Percentiles rank a stretch among this genome's conserved stretches.
These are phyloP conservation scores for Didymellaceae sp. DNA, from an alignment of 2,329 filamentous ascomycete species.

Conservation along the genomic window DNA sequence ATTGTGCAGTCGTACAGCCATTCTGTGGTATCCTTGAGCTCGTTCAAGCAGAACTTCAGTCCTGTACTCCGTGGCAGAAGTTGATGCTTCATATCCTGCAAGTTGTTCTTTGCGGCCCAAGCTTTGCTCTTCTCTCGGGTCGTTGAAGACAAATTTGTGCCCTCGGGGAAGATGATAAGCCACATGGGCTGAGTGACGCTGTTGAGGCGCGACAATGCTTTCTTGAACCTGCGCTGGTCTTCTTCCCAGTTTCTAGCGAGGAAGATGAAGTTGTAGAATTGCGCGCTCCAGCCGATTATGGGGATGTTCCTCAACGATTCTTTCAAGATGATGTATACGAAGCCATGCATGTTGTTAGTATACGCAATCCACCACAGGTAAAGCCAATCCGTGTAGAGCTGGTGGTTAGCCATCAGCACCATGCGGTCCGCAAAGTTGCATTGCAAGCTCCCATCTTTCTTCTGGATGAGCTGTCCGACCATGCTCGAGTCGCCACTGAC, in stretches of 20 bases:
- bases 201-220: constrained; percentile 75
- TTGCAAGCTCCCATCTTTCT: constrained; percentile 73
- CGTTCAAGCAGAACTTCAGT: constrained; percentile 77
- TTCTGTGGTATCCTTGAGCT: constrained; percentile 75
- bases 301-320: constrained; percentile 84
- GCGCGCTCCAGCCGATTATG: constrained; percentile 79
- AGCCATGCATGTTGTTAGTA: constrained; percentile 80
- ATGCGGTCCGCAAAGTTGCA: constrained; percentile 82
- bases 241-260: constrained; percentile 87
- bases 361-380: constrained; percentile 97
- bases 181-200: constrained; percentile 81
- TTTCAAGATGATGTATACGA: constrained; percentile 89
- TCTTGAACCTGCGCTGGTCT: constrained; percentile 76
- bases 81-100: constrained; percentile 75
- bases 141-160: constrained; percentile 78
- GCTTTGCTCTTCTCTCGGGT: constrained; percentile 72
- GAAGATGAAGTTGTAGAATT: constrained; percentile 90
- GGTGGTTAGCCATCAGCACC: constrained; percentile 86
- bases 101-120: constrained; percentile 78
- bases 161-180: constrained; percentile 86
- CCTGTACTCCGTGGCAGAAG: constrained; percentile 83
- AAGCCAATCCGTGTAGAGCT: constrained; percentile 88
- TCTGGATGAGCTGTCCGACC: constrained; percentile 73
- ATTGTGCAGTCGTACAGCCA: constrained; percentile 94
- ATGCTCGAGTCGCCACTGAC: constrained; percentile 86